Evolutionary conservation across 2,329 filamentous ascomycete genomes (phyloP), one percentile per base, ranked within the genome.

Genomic region (Graphilbum fragrans): DNA sequence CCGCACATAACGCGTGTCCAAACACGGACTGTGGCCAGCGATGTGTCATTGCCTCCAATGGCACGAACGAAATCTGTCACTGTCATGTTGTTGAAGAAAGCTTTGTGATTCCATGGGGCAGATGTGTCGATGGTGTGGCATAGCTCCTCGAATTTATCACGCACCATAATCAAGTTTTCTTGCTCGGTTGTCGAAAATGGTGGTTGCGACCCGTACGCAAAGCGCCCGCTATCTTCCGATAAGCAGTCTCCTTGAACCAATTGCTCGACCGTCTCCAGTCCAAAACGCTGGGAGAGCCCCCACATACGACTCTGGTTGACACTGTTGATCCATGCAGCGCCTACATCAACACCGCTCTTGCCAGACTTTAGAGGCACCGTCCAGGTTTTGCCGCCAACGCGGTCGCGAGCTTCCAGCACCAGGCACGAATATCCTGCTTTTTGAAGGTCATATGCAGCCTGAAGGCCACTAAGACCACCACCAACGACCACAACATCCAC

Each of bases 1-100:
- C 72, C 72, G 2, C 73, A 54, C 63, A 49, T 45, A 4, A 33
- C 43, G 7, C 39, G 40, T 6, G 43, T 47, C 47, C 47, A 49
- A 1, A 47, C 36, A 9, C 29, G 33, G 4, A 37, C 47, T 5
- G 45, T 39, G 8, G 25, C 37, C 16, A 45, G 34, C 12, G 47
- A 37, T 2, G 36, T 39, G 4, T 23, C 6, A 19, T 22, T 23
- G 12, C 41, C 44, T 16, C 41, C 47, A 17, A 29, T 29, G 18
- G 29, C 33, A 23, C 10, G 7, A 6, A 49, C 25, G 36, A 32
- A 45, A 16, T 40, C 21, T 12, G 36, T 36, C 14, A 47, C 21
- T 2, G 38, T 41, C 36, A 45, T 38, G 16, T n/a, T 17, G 36
- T 48, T 39, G 17, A 45, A 29, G 27, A 37, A 21, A 4, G 39